Evolutionary conservation across 345 rosid species (phyloP).

Genomic region (Syzygium jambos): DNA sequence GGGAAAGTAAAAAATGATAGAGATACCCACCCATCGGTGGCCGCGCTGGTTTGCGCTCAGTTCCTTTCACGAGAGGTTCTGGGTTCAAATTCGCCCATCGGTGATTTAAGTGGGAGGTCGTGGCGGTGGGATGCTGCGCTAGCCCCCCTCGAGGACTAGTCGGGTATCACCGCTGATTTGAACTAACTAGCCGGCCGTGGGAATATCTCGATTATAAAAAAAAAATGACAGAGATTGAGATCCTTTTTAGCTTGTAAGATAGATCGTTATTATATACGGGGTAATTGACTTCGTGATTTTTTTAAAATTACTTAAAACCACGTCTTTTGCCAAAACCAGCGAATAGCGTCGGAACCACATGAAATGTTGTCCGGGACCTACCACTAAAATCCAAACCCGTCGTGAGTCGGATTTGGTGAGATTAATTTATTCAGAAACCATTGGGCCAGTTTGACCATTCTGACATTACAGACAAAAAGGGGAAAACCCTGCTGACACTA

Average conservation of each 20-base stretch:
- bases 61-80: too few relatives aligned
- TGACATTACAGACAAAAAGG: neutral
- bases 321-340: neutral
- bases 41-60: too few relatives aligned
- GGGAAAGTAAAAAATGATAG: neutral
- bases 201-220: too few relatives aligned
- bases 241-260: neutral
- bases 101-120: too few relatives aligned
- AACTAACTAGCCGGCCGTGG: too few relatives aligned
- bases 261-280: neutral
- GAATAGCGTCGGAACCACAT: neutral
- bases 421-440: neutral
- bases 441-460: neutral
- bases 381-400: neutral
- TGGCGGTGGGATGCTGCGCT: too few relatives aligned
- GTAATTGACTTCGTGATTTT: neutral
- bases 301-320: neutral
- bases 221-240: neutral
- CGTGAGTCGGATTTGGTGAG: neutral
- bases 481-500: neutral
- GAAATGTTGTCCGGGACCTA: neutral
- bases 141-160: too few relatives aligned
- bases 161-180: too few relatives aligned
- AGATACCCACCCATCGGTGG: too few relatives aligned
- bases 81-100: too few relatives aligned